Base-by-base conservation (phyloP, 139 green algal genomes). In the Asterochloris erici region DNA sequence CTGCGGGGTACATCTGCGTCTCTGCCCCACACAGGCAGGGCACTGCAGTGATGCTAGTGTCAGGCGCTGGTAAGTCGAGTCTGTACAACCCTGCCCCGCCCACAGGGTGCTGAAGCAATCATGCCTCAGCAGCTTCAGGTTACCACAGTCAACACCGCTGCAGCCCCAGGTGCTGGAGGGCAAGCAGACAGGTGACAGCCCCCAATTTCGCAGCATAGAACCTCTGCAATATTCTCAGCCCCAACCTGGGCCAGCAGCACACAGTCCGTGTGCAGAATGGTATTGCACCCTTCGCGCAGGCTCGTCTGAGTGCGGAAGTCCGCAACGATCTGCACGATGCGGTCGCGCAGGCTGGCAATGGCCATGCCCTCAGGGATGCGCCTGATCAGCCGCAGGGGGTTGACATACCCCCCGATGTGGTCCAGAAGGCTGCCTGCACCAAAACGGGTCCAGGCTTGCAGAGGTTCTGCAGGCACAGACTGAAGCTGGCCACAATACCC, bases 211-310 rank as follows among this genome's bases (percentile, higher is more conserved):
- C 73, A 24, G 73, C 73, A 54, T 17, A 54, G 26, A 0, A 38
- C 11, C 24, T 6, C 38, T 54, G 38, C 6, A 6, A 1, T 16
- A 70, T 24, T 54, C 11, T 23, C 38, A 54, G 6, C 6, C 38
- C 38, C 38, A 2, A 84, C 84, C 84, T 87, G 84, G 6, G 92
- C 82, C 28, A 97, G 90, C 17, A 88, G 79, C 17, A 90, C 60
- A 85, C 90, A 96, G 87, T 97, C 93, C 61, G 87, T 86, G 62
- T 90, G 86, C 75, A 99, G 91, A 80, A 98, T 97, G 62, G 85
- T 87, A 84, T 96, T 96, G 91, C 95, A 98, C 80, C 93, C 94
- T 77, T 97, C 87, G 26, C 93, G 91, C 75, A 98, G 88, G 17
- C 88, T 92, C 14, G 90, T 95, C 78, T 96, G 79, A 26, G 91